phyloP scores from a whole-genome alignment of 2,329 filamentous ascomycete species.

The Neospermospora avenae region DNA sequence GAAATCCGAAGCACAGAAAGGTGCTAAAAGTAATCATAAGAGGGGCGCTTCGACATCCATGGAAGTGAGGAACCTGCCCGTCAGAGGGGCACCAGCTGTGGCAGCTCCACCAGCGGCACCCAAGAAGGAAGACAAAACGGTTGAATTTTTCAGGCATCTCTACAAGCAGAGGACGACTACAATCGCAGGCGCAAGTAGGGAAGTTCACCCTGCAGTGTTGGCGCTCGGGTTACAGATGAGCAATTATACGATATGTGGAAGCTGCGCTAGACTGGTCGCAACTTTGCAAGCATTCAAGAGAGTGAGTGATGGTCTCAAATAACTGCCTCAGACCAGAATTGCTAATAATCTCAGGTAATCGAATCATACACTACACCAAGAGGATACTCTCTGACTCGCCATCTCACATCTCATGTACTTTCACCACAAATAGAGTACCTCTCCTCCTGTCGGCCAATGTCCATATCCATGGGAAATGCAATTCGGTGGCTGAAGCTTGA shows the following conservation, averaged over 20 bases:
- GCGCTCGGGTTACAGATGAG: constrained; percentile 85
- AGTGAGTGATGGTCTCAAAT: constrained; percentile 45
- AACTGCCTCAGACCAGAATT: constrained; percentile 2
- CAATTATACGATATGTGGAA: constrained; percentile 79
- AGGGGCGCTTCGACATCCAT: constrained; percentile 32
- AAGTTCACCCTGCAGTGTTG: constrained; percentile 82
- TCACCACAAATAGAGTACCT: constrained; percentile 95
- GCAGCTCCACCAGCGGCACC: constrained; percentile 44
- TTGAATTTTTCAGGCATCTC: constrained; percentile 79
- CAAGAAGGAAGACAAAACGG: constrained; percentile 61
- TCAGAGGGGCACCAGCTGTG: constrained; percentile 29
- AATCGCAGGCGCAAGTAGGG: constrained; percentile 59
- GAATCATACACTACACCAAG: constrained; percentile 87
- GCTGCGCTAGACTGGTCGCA: constrained; percentile 80
- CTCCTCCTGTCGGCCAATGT: constrained; percentile 89
- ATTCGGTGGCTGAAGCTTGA: constrained; percentile 92
- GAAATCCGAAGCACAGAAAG: constrained; percentile 31
- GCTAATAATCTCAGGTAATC: constrained; percentile 62
- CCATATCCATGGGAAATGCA: constrained; percentile 94
- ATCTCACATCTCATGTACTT: constrained; percentile 86
- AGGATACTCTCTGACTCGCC: constrained; percentile 79
- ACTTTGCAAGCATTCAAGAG: constrained; percentile 88
- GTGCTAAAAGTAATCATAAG: constrained; percentile 39
- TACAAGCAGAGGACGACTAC: constrained; percentile 68
- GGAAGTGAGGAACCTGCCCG: constrained; percentile 26